Base-by-base conservation (phyloP, 2,329 filamentous ascomycete species). In the Raffaelea ambrosiae region DNA sequence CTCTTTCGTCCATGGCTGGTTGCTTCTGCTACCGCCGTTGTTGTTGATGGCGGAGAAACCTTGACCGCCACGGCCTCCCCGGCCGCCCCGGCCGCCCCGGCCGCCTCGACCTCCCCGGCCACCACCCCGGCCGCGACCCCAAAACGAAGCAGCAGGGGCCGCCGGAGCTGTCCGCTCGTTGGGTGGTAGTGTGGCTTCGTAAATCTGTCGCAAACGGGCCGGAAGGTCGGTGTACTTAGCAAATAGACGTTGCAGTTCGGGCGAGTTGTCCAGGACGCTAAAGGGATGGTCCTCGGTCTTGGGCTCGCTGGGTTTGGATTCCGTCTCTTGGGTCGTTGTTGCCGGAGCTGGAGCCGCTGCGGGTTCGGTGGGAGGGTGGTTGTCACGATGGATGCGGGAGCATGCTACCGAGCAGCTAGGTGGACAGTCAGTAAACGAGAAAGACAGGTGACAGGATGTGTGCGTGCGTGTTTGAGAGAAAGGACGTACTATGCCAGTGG, bases 331-430 rank as follows among this genome's bases (percentile, higher is more conserved):
- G 19, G 31, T 9, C 21, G 23, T 4, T 7, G 20, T 20, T n/a
- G 29, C 1, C 10, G 42, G 3, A 16, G n/a, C 41, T 5, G 42
- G 13, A 5, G 40, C 10, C 5, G 18, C 3, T 2, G 31, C 8
- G 18, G 21, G 39, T 10, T 11, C 20, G 18, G 16, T 4, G 23
- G 50, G 55, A 50, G 61, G 52, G 54, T 63, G 51, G 58, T 60
- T 61, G 41, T 60, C 57, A 47, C 57, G 57, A 55, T 64, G 61
- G 11, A 50, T 44, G 40, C 58, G 55, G 54, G 59, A 78, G 61
- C 79, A 83, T 19, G 68, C 59, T 38, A 83, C 69, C 1, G 78
- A 83, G 58, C 79, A 83, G 57, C 77, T 81, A 38, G 22, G 53
- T 3, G 1, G 45, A 40, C n/a, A 48, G 44, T 11, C 2, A 20